phyloP scores from a whole-genome alignment of 345 rosid species.

The Brassica incana region DNA sequence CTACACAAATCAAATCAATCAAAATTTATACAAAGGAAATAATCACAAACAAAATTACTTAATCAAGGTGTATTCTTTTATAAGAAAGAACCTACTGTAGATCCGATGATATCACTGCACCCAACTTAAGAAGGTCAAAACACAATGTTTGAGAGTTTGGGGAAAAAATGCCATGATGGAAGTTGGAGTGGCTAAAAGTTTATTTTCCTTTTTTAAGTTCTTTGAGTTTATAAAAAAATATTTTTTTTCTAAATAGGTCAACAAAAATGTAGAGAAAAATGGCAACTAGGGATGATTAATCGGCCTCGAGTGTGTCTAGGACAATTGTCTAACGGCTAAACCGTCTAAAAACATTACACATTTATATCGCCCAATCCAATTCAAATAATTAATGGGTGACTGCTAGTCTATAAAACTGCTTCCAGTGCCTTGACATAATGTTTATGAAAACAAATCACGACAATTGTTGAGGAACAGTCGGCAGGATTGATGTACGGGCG shows the following conservation, averaged over 20 bases:
- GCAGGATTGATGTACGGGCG: not conserved
- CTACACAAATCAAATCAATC: not conserved
- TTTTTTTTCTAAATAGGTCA: not conserved
- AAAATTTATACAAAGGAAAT: not conserved
- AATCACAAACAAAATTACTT: not conserved
- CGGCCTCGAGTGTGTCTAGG: not conserved
- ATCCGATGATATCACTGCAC: not conserved
- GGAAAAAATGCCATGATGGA: not conserved
- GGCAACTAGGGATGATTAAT: not conserved
- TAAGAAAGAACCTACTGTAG: not conserved
- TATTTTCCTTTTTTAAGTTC: not conserved
- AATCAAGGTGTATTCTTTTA: not conserved
- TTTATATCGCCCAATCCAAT: not conserved
- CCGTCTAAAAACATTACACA: not conserved
- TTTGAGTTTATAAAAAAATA: not conserved
- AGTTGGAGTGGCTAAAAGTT: not conserved
- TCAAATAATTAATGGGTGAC: not conserved
- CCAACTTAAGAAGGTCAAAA: not conserved
- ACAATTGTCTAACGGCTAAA: not conserved
- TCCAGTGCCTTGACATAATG: not conserved
- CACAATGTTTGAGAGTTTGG: not conserved
- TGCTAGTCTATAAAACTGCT: not conserved
- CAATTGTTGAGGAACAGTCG: not conserved
- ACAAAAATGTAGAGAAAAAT: not conserved
- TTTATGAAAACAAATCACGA: not conserved